Base-by-base conservation (phyloP, 306 rosid genomes). In the Pyrus betulifolia region DNA sequence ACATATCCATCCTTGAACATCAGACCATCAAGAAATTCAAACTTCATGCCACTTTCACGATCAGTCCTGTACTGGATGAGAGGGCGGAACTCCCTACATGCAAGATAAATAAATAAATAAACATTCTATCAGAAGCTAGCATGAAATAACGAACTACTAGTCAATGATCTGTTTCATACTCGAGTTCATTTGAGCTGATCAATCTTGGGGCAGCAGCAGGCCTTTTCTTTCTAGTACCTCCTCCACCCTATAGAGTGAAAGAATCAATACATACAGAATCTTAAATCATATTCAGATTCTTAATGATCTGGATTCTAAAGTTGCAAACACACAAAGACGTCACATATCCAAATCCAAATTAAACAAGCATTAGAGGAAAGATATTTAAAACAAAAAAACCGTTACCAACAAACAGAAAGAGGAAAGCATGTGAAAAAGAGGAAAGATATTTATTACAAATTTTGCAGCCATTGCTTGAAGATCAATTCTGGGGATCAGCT, bases 401-500 rank as follows among this genome's bases (percentile, higher is more conserved):
- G n/a, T 62, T 12, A 51, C 49, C 21, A 19, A 70, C 33, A 40
- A 52, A 18, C 59, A 66, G n/a, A 69, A 67, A 68, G 22, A 63
- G 79, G 44, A 40, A 73, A 76, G 54, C 74, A 69, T n/a, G 70
- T 40, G 25, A 59, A 30, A 69, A 6, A 66, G 23, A 55, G 79
- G 71, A 49, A 49, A 49, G 8, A 49, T 49, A 49, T 75, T 23
- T 74, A 57, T 84, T 95, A 95, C 99, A 87, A 80, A 88, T 95
- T 95, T 95, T 76, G 89, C 96, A 72, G 99, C 92, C 93, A 95
- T 31, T 6, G 89, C 89, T 84, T 87, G 93, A 18, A 95, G 82
- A 88, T 95, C 96, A 69, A 96, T 83, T 85, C 99, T 89, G 18
- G 99, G 99, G 76, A 96, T 80, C 79, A 96, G 93, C 88, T 89